Evolutionary conservation across 768 basidiomycete species (phyloP).

Genomic region (Macrolepiota fuliginosa): DNA sequence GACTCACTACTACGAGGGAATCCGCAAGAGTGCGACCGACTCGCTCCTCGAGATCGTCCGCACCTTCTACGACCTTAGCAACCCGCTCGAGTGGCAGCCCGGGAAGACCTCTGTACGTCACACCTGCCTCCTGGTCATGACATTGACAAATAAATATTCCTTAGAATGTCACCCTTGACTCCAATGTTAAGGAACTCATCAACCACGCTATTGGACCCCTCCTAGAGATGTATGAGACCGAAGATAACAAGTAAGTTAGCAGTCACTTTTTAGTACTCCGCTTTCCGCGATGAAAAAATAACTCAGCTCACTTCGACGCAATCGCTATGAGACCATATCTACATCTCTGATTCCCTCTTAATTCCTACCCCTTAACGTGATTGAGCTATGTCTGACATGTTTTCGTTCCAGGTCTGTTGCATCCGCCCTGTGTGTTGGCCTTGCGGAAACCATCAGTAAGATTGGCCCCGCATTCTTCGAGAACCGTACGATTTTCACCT

Average conservation of each 20-base stretch:
- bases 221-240: slow-evolving; percentile 86
- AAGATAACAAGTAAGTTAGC: slow-evolving; percentile 93
- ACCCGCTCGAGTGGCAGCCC: slow-evolving; percentile 79
- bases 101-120: slow-evolving; percentile 42
- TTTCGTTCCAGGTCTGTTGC: slow-evolving; percentile 69
- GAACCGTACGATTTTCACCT: slow-evolving; percentile 50
- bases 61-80: slow-evolving; percentile 88
- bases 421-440: slow-evolving; percentile 79
- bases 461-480: slow-evolving; percentile 87
- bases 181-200: slow-evolving; percentile 76
- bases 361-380: slow-evolving; percentile 7
- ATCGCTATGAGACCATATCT: slow-evolving; percentile 55
- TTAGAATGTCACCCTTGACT: slow-evolving; percentile 46
- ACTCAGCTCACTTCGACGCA: slow-evolving; percentile 84
- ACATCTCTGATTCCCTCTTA: slow-evolving; percentile 30
- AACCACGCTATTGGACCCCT: slow-evolving; percentile 71
- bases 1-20: slow-evolving; percentile 95
- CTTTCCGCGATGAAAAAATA: slow-evolving; percentile 47
- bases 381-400: slow-evolving; percentile 17
- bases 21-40: slow-evolving; percentile 89
- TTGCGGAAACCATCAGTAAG: slow-evolving; percentile 90
- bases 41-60: slow-evolving; percentile 86
- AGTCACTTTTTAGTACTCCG: slow-evolving; percentile 8
- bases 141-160: slow-evolving; percentile 7
- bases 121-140: background rate